These are phyloP conservation scores for Colletotrichum sp. DNA, from an alignment of 2,329 filamentous ascomycete genomes.

Conservation along the genomic window DNA sequence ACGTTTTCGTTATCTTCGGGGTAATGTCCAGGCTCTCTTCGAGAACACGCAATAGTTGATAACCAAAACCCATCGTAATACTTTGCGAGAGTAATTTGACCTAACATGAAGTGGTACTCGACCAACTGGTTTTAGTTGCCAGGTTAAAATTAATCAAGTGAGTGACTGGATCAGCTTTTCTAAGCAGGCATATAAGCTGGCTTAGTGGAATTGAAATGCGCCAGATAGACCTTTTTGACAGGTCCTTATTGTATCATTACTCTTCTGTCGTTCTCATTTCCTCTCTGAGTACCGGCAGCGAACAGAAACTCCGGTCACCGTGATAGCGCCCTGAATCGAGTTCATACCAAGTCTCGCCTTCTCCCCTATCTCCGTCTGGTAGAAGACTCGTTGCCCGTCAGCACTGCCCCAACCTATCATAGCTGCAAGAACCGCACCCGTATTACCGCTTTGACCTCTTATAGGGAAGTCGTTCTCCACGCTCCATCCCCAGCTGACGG, in stretches of 20 bases:
- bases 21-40: neutral
- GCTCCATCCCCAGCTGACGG: neutral
- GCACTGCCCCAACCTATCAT: neutral
- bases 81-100: neutral
- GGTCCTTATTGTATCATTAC: neutral
- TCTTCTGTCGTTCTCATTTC: neutral
- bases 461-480: slow-evolving; percentile 2
- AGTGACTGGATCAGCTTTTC: neutral
- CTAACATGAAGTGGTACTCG: neutral
- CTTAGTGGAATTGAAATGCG: neutral
- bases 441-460: neutral
- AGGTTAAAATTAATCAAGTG: too few species aligned
- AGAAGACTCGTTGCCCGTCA: neutral
- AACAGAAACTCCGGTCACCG: neutral
- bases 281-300: neutral
- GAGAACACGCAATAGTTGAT: neutral
- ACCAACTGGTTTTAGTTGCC: neutral
- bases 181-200: neutral
- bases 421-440: neutral
- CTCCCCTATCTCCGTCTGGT: neutral
- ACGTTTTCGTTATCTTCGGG: neutral
- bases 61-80: neutral
- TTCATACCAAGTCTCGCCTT: neutral
- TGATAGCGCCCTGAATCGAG: neutral
- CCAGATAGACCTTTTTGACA: neutral